A percentile compares a stretch with the other conserved stretches of the same genome.
Evolutionary conservation across 352 stramenopile genomes (phyloP).

Genomic region (Phytophthora litchii): DNA sequence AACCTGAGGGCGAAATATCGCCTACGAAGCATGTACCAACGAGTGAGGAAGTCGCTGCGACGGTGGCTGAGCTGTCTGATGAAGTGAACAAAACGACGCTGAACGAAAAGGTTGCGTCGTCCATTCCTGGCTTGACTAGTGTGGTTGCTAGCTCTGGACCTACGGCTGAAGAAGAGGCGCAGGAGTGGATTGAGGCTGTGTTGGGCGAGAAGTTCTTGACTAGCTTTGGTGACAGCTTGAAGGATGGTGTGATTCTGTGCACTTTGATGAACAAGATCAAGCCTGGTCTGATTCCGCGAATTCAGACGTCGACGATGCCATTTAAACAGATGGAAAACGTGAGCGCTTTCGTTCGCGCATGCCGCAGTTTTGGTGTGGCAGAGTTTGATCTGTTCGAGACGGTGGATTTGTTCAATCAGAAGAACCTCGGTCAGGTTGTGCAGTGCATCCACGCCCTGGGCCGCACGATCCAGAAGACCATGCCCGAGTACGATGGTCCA

Average conservation of each 20-base stretch:
- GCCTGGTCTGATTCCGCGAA: slow-evolving; percentile 54
- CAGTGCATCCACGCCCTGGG: slow-evolving; percentile 86
- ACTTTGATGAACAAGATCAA: slow-evolving; percentile 79
- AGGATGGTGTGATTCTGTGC: slow-evolving; percentile 84
- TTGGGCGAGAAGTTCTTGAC: slow-evolving; percentile 70
- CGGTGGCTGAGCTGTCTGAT: slow-evolving; percentile 52
- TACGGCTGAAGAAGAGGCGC: slow-evolving; percentile 65
- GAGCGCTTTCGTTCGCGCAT: slow-evolving; percentile 80
- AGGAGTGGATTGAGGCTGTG: slow-evolving; percentile 82
- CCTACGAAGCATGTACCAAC: slow-evolving; percentile 32
- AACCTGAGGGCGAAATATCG: slow-evolving; percentile 33
- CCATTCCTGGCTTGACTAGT: slow-evolving; percentile 50
- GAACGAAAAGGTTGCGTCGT: slow-evolving; percentile 31
- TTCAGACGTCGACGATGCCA: slow-evolving; percentile 73
- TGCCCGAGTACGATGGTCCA: slow-evolving; percentile 70
- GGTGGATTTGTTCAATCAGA: slow-evolving; percentile 89
- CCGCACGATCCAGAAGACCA: slow-evolving; percentile 75
- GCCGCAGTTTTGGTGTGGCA: slow-evolving; percentile 78
- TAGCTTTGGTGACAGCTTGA: slow-evolving; percentile 74
- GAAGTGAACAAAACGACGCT: slow-evolving; percentile 48
- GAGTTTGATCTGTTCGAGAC: slow-evolving; percentile 93
- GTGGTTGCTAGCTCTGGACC: slow-evolving; percentile 30
- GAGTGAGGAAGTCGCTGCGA: slow-evolving; percentile 44
- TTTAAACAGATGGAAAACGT: slow-evolving; percentile 95
- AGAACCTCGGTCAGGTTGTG: slow-evolving; percentile 86